Percentiles rank a stretch among this genome's conserved stretches.
Evolutionary conservation across 202 grass and related monocot genomes (phyloP).

Genomic region (Musa balbisiana): DNA sequence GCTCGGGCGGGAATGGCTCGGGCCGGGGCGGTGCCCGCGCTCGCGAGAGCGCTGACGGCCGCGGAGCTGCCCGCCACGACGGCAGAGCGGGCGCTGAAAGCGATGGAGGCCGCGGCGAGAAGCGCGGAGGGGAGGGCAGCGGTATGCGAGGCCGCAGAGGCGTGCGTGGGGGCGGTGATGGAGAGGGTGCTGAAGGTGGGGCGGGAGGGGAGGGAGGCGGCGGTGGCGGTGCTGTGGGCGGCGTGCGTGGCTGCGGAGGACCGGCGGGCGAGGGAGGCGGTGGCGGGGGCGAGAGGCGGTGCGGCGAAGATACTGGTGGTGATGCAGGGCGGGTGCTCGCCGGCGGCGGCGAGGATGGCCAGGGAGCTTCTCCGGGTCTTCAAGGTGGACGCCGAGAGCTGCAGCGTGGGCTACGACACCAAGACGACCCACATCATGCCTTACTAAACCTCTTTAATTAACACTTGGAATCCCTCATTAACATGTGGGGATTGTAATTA

Average conservation of each 20-base stretch:
- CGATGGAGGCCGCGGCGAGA: constrained; percentile 46
- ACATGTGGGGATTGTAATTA: not conserved
- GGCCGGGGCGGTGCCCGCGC: constrained; percentile 41
- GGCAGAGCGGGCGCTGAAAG: constrained; percentile 46
- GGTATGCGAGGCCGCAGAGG: constrained; percentile 42
- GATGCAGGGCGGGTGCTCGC: constrained; percentile 77
- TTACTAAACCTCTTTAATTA: constrained; percentile 29
- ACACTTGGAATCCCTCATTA: not conserved
- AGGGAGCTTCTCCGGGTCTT: constrained; percentile 67
- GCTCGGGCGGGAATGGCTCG: constrained; percentile 51
- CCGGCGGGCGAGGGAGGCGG: constrained; percentile 49
- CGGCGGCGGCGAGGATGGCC: constrained; percentile 64
- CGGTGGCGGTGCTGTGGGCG: constrained; percentile 56
- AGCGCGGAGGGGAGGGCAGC: constrained; percentile 64
- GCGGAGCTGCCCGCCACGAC: constrained; percentile 37
- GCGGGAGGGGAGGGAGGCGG: constrained; percentile 53
- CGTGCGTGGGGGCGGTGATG: constrained; percentile 51
- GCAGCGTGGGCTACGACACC: constrained; percentile 53
- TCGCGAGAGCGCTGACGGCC: constrained; percentile 42
- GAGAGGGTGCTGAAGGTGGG: constrained; percentile 62
- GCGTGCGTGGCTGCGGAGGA: constrained; percentile 54
- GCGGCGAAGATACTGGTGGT: constrained; percentile 77
- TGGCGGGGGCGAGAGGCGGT: constrained; percentile 37
- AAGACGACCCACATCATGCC: constrained; percentile 90
- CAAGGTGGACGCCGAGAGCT: constrained; percentile 37